Percentiles rank a stretch among this genome's conserved stretches.
These are phyloP conservation scores for Populus nigra DNA, from an alignment of 345 rosid genomes.

Conservation along the genomic window DNA sequence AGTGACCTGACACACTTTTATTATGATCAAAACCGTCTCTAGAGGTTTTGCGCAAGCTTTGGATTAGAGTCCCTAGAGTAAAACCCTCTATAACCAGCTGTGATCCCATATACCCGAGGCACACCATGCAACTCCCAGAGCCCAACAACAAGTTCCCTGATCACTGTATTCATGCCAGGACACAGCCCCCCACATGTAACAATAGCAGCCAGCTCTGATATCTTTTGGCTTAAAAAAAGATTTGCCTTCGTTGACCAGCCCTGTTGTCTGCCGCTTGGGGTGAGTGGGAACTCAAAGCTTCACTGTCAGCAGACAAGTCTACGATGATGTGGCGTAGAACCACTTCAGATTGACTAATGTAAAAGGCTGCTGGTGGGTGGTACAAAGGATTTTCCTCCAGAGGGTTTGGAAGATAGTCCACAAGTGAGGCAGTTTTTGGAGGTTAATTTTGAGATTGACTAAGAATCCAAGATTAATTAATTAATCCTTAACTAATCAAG, in stretches of 20 bases:
- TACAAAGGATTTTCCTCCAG: conserved; percentile 54
- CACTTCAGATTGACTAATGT: conserved; percentile 54
- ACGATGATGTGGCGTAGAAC: conserved; percentile 58
- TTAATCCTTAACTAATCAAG: neutral
- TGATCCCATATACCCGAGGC: conserved; percentile 63
- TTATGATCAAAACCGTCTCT: conserved; percentile 74
- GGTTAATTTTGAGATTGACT: neutral
- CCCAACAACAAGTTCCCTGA: conserved; percentile 82
- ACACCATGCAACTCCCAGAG: conserved; percentile 87
- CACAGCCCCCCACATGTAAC: conserved; percentile 92
- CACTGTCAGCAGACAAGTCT: conserved; percentile 36
- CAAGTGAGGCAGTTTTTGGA: conserved; percentile 43
- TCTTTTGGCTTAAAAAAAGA: conserved; percentile 43
- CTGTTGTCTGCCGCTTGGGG: conserved; percentile 49
- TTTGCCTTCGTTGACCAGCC: conserved; percentile 68
- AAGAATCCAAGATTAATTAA: neutral
- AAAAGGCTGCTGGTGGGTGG: conserved; percentile 64
- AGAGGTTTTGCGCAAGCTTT: conserved; percentile 68
- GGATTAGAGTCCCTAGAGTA: conserved; percentile 59
- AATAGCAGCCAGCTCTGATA: conserved; percentile 63
- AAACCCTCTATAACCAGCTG: conserved; percentile 84
- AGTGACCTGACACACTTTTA: conserved; percentile 75
- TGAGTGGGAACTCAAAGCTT: conserved; percentile 1
- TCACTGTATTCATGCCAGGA: conserved; percentile 85
- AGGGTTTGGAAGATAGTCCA: conserved; percentile 37